Base-by-base conservation (phyloP, 2,329 filamentous ascomycete species). In the Colletotrichum trifolii region DNA sequence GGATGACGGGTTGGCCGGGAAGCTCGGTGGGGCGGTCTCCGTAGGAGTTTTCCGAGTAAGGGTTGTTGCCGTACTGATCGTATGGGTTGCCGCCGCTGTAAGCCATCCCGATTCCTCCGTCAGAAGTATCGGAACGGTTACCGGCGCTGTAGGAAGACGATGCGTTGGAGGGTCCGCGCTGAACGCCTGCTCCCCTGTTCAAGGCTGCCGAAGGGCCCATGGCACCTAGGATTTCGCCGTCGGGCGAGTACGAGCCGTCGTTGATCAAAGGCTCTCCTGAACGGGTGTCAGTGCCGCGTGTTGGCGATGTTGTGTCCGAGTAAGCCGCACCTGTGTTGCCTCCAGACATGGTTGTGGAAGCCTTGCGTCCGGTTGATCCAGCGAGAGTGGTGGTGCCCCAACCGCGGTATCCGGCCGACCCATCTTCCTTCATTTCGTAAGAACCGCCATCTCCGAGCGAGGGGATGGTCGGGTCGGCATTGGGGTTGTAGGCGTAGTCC, bases 401-500 rank as follows among this genome's bases (percentile, higher is more conserved):
- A 70, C 96, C 96, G 70, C 96, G 90, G 80, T 99, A 99, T 52
- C 95, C 95, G 2, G 88, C 86, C 59, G 84, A 85, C 63, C 86
- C 85, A 68, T 93, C 91, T 73, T 97, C 92, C 63, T 88, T 85
- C 90, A 94, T 94, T 75, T 95, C 89, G 71, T 89, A 89, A 46
- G 85, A 80, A 57, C 85, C 85, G 58, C 85, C 87, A 43, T 77
- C 75, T 11, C 78, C 82, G 11, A 86, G 76, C 10, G 81, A 80
- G 7, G 80, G 86, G 11, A 97, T 83, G 1, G 91, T 93, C 1
- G 94, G 93, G 74, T 97, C 94, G 66, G 94, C 90, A 78, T 98
- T 98, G n/a, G 96, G 96, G 77, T 98, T 98, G 83, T 94, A 98
- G 38, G 92, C 91, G 76, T 98, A 98, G 75, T 98, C 96, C 76